phyloP scores from a whole-genome alignment of 306 rosid species.

The Nissolia schottii region DNA sequence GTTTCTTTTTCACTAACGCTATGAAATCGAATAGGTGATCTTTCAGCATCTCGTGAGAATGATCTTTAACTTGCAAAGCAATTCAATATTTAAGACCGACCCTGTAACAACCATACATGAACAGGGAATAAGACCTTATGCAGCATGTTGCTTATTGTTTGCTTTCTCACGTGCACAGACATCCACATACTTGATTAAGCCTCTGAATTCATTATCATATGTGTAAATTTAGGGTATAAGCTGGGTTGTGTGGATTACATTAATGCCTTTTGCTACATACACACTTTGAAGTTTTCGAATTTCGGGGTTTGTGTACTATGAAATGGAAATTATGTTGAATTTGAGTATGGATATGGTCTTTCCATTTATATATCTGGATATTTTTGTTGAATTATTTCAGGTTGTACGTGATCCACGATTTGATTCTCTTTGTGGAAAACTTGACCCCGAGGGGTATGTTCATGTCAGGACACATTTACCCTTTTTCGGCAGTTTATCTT shows the following conservation, averaged over 20 bases:
- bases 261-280: neutral
- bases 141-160: neutral
- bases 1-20: neutral
- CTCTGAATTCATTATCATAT: neutral
- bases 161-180: neutral
- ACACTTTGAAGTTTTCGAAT: slow-evolving; percentile 2
- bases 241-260: neutral
- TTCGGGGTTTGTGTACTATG: neutral
- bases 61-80: neutral
- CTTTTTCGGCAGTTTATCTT: neutral
- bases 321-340: neutral
- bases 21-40: neutral
- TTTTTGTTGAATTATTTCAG: slow-evolving; percentile 36
- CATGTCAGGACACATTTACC: neutral
- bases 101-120: neutral
- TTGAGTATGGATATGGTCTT: neutral
- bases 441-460: slow-evolving; percentile 63
- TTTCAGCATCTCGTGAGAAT: neutral
- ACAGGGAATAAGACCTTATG: neutral
- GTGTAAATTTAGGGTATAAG: slow-evolving; percentile 6
- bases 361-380: neutral
- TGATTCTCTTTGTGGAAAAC: slow-evolving; percentile 67
- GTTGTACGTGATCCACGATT: slow-evolving; percentile 75
- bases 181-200: neutral
- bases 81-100: neutral